Base-by-base conservation (phyloP, 1,284 basidiomycete species). In the Ustilago tritici region DNA sequence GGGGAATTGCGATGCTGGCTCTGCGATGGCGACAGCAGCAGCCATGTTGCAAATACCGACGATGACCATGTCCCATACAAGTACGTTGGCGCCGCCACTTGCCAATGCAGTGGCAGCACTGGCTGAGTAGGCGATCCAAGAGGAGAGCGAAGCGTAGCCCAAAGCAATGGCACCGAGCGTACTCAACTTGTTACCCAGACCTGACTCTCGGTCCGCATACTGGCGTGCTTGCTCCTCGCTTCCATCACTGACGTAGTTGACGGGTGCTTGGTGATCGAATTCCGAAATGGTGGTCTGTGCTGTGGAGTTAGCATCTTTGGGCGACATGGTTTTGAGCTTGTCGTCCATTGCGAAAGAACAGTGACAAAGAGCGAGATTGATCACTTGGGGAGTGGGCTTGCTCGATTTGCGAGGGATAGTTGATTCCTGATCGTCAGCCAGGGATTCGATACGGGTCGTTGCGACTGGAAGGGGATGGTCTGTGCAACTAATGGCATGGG, bases 51-150 rank as follows among this genome's bases (percentile, higher is more conserved):
- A 64, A n/a, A 65, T n/a, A 15, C 57, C 62, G 5, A 58, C 56
- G 36, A 75, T 61, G 17, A 75, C 19, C 46, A 75, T 57, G 31
- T 68, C 72, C 56, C 58, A 76, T 32, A 76, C 59, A 32, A 72
- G 61, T 17, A 66, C 63, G n/a, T 76, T 76, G 47, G 69, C 61
- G n/a, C 73, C 73, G 28, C 69, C 73, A 36, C 55, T 59, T 4
- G 67, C 56, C 14, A 76, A 43, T 11, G 73, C 68, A 1, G 57
- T 57, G 4, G 73, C 73, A 8, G 52, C 52, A 32, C 38, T 54
- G 5, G 59, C 55, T 4, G 62, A 66, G 47, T 67, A 76, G 40
- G 73, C 73, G 17, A 63, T 62, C 73, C 73, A 76, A 11, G 73
- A 63, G 2, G 73, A 60, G 7, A 76, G 56, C 2, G 56, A 52